A percentile compares a stretch with the other conserved stretches of the same genome.
phyloP scores from a whole-genome alignment of 2,329 filamentous ascomycete genomes.

The Cercospora citrullina region DNA sequence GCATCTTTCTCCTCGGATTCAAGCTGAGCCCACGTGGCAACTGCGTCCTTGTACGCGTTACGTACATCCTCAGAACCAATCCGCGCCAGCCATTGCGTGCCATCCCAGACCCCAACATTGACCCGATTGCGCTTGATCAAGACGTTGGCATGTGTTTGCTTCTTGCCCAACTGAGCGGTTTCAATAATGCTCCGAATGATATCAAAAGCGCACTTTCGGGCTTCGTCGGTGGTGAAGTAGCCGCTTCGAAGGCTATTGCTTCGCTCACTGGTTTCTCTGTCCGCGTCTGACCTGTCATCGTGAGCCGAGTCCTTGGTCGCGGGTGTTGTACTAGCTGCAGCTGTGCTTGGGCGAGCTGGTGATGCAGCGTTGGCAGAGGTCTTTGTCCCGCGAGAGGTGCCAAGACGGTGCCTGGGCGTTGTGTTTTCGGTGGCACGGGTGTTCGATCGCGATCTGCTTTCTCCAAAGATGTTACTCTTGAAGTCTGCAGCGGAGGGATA shows the following conservation, averaged over 20 bases:
- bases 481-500: constrained; percentile 26
- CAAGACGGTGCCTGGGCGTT: constrained; percentile 31
- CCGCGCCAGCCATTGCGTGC: constrained; percentile 88
- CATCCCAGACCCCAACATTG: constrained; percentile 85
- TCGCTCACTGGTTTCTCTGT: constrained; percentile 50
- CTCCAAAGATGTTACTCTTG: constrained; percentile 33
- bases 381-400: constrained; percentile 11
- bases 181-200: constrained; percentile 79
- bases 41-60: constrained; percentile 79
- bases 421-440: constrained; percentile 17
- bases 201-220: constrained; percentile 66
- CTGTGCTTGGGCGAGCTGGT: constrained; percentile 7
- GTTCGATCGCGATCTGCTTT: constrained; percentile 17
- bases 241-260: constrained; percentile 42
- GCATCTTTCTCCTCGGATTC: constrained; percentile 37
- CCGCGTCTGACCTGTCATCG: constrained; percentile 44
- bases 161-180: constrained; percentile 64
- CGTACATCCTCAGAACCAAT: constrained; percentile 77
- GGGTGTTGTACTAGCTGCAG: not conserved
- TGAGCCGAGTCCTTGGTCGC: not conserved
- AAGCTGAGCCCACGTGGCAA: constrained; percentile 71
- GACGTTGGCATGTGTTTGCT: constrained; percentile 25
- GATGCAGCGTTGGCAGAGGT: constrained; percentile 13
- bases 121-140: constrained; percentile 55
- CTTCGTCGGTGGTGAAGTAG: constrained; percentile 64